Base-by-base conservation (phyloP, 345 rosid genomes). In the Linum trigynum region DNA sequence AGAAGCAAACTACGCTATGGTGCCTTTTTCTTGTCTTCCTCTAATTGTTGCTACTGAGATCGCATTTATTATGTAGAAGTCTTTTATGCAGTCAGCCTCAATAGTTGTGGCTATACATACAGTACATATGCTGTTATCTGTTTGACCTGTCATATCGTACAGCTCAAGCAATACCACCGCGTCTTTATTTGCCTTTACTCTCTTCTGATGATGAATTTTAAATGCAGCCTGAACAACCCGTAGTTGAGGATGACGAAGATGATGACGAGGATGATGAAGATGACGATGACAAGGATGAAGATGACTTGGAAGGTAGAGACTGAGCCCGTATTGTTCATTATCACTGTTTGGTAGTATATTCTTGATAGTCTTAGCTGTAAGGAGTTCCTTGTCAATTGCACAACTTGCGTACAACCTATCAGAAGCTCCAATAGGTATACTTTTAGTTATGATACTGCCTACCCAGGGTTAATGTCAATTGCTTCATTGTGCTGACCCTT, bases 261-360 rank as follows among this genome's bases (percentile, higher is more conserved):
- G 83, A 80, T 15, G 94, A 85, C 0, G 90, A 88, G 0, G 88
- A 83, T 1, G 94, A 87, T 0, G 86, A 86, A 15, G 84, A 82
- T 0, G 88, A 87, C 32, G 32, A 23, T 23, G 32, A 23, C 32
- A 23, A 23, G 0, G 86, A 83, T 16, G 74, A 80, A 8, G 74
- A 71, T 41, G 75, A 71, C 0, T 89, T 80, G 42, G 89, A 83
- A 2, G 82, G 59, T 16, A 91, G 86, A 51, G 89, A 55, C 53
- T 48, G 11, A 9, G 55, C 60, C 61, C 55, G 8, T 38, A n/a
- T 50, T 48, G 35, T 5, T 43, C 15, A 32, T 53, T 58, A 0
- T 37, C 50, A 14, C 38, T 38, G 43, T 12, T 5, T 57, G 64
- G 53, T 64, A 10, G 53, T 48, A 15, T 48, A 15, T 48, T 9